A percentile compares a stretch with the other conserved stretches of the same genome.
Conservation (phyloP, 2,329 filamentous ascomycete species). For the Penicillium sp. region DNA sequence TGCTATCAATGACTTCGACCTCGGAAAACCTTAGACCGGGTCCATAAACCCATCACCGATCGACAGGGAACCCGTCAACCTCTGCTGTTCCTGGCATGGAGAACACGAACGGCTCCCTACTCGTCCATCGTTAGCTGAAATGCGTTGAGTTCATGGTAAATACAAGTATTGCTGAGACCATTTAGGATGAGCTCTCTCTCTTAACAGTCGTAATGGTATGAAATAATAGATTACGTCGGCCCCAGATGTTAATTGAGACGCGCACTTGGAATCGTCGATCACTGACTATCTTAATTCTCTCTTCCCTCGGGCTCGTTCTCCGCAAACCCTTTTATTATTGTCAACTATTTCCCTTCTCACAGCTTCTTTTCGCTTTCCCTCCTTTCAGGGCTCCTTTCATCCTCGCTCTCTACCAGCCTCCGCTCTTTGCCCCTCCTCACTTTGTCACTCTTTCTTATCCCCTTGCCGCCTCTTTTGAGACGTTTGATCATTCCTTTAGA, state of each 20-base stretch:
- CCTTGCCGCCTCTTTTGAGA: slow-evolving; percentile 14
- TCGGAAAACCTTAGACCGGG: not conserved
- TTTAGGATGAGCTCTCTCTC: not conserved
- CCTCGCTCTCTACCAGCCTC: not conserved
- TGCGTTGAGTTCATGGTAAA: not conserved
- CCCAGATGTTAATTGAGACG: slow-evolving; percentile 6
- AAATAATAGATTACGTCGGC: slow-evolving; percentile 8
- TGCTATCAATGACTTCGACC: not conserved
- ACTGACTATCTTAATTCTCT: slow-evolving; percentile 7
- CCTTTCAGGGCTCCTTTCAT: not conserved
- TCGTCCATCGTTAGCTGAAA: not conserved
- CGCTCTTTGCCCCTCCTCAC: not conserved
- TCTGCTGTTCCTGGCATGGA: not conserved
- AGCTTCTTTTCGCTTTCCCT: not conserved
- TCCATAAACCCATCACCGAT: not conserved
- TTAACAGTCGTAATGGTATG: not conserved
- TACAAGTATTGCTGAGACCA: not conserved
- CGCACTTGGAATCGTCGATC: slow-evolving; percentile 12
- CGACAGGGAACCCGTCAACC: slow-evolving; percentile 7
- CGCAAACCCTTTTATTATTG: slow-evolving; percentile 1
- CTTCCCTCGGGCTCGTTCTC: not conserved
- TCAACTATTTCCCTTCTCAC: not conserved
- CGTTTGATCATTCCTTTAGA: slow-evolving; percentile 13
- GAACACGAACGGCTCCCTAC: not conserved
- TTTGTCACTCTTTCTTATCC: slow-evolving; percentile 10